Base-by-base conservation (phyloP, 768 basidiomycete genomes). In the Naematelia aurantialba region DNA sequence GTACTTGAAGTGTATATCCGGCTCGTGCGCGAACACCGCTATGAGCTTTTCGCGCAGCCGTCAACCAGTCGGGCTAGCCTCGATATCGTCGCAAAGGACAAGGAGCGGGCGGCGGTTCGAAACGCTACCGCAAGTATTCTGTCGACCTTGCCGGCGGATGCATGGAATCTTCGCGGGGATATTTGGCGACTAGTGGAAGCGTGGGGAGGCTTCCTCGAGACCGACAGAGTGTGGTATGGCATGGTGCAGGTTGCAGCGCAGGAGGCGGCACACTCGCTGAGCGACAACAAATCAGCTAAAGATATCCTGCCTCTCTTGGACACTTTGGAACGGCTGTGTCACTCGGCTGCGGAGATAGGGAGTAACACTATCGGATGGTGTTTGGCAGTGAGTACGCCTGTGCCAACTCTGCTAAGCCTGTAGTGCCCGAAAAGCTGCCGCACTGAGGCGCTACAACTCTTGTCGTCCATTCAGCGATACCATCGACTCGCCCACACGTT, bases 1-100 rank as follows among this genome's bases (percentile, higher is more conserved):
- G 42, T 65, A 14, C 61, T 69, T 27, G 3, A 39, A 4, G 21
- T 22, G 1, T 59, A 62, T 45, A 59, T 70, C 5, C 2, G 30
- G 3, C 46, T 57, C 0, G 27, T 61, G 12, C 63, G 68, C 34
- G 11, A 50, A n/a, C 24, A 56, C 13, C 56, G 71, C 19, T 68
- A 62, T 50, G 29, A 61, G 21, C 62, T 73, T 26, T 73, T 68
- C 45, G 61, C 66, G 1, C 68, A 67, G 26, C 58, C 68, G 3
- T 60, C 68, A 13, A 47, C 66, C 17, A 62, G 62, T 22, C 65
- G 63, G 34, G 29, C 65, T 12, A 49, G 68, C 5, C 58, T 59
- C 2, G 71, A 73, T 27, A 62, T 69, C 3, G 67, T 68, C 34
- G 55, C 69, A 13, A 50, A 65, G 2, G 60, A 48, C n/a, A 63